Evolutionary conservation across 2,329 filamentous ascomycete genomes (phyloP).

Genomic region (Chaetomiaceae sp.): DNA sequence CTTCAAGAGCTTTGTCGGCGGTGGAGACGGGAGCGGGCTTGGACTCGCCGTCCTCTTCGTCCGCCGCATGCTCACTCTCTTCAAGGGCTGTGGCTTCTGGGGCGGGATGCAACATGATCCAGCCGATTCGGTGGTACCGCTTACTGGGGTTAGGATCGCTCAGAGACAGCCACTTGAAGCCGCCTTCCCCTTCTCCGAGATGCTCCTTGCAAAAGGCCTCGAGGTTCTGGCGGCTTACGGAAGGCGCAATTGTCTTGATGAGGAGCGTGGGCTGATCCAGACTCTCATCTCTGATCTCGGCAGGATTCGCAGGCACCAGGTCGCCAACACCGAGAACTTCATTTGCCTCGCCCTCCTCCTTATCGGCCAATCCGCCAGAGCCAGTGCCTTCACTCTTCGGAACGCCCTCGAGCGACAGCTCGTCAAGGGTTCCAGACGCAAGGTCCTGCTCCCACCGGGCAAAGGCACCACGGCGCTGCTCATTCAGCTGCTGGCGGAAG

Average conservation of each 20-base stretch:
- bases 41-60: slow-evolving; percentile 52
- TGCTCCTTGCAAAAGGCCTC: slow-evolving; percentile 94
- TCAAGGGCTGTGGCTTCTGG: slow-evolving; percentile 60
- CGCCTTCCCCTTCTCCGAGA: slow-evolving; percentile 82
- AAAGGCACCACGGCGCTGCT: slow-evolving; percentile 74
- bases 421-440: slow-evolving; percentile 80
- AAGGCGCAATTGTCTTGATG: slow-evolving; percentile 96
- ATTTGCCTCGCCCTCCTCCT: slow-evolving; percentile 92
- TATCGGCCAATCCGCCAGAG: slow-evolving; percentile 77
- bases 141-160: slow-evolving; percentile 97
- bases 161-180: slow-evolving; percentile 92
- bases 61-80: slow-evolving; percentile 69
- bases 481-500: slow-evolving; percentile 69
- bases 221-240: slow-evolving; percentile 87
- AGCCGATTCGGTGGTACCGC: slow-evolving; percentile 94
- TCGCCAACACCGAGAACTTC: slow-evolving; percentile 92
- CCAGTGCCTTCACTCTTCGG: slow-evolving; percentile 92
- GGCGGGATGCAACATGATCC: slow-evolving; percentile 89
- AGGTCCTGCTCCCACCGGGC: slow-evolving; percentile 86
- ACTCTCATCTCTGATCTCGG: slow-evolving; percentile 84
- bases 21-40: slow-evolving; percentile 53
- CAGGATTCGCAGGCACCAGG: slow-evolving; percentile 74
- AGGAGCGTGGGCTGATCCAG: slow-evolving; percentile 85
- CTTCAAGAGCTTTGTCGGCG: slow-evolving; percentile 82
- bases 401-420: slow-evolving; percentile 89